phyloP scores from a whole-genome alignment of 441 rosid genomes.

The Kokia cookei region DNA sequence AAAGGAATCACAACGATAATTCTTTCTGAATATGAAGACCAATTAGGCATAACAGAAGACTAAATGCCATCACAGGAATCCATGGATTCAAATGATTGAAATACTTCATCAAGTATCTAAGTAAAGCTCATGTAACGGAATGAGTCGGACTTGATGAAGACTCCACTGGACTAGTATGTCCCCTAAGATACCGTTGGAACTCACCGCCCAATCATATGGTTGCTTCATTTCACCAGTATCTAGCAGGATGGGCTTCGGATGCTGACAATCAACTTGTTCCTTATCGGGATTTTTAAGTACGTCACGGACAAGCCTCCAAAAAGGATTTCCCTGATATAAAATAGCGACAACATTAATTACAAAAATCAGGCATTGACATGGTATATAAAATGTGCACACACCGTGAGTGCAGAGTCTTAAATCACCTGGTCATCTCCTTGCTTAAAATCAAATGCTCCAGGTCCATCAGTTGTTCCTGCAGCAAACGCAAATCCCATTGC shows the following conservation, averaged over 20 bases:
- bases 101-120: not conserved
- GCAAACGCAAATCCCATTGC: slow-evolving; percentile 97
- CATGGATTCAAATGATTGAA: not conserved
- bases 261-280: slow-evolving; percentile 72
- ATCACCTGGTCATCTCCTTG: slow-evolving; percentile 91
- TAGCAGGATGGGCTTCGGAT: slow-evolving; percentile 89
- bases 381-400: not conserved
- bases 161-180: not conserved
- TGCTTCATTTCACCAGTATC: slow-evolving; percentile 90
- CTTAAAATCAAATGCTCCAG: slow-evolving; percentile 94
- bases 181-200: slow-evolving; percentile 18
- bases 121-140: not conserved
- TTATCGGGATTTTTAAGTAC: slow-evolving; percentile 63
- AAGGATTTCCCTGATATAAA: slow-evolving; percentile 68
- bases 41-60: not conserved
- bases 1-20: not conserved
- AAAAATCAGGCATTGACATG: not conserved
- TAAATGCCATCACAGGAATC: not conserved
- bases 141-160: not conserved
- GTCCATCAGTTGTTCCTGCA: slow-evolving; percentile 98
- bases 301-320: slow-evolving; percentile 78
- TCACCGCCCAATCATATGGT: slow-evolving; percentile 93
- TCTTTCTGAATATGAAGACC: not conserved
- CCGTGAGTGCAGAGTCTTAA: slow-evolving; percentile 4
- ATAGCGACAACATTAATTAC: slow-evolving; percentile 1